phyloP scores from a whole-genome alignment of 306 rosid genomes.

The Trichosanthes truncata region DNA sequence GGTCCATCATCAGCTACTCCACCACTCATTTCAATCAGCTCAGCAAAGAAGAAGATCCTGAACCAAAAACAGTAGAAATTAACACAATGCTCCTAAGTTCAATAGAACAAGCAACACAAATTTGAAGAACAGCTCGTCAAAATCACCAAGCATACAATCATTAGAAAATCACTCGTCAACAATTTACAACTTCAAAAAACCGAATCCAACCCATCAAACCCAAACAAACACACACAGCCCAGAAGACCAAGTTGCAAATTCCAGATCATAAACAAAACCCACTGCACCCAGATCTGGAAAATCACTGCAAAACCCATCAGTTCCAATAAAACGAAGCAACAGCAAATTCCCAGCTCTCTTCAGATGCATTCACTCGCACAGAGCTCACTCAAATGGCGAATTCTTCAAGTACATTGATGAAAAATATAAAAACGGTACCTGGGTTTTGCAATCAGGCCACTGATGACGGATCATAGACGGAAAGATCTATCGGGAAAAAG shows the following conservation, averaged over 20 bases:
- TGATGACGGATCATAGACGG: background rate
- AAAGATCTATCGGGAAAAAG: background rate
- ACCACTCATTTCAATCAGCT: slow-evolving; percentile 45
- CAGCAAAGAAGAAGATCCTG: slow-evolving; percentile 21
- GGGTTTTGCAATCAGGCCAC: background rate
- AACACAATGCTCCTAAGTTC: background rate
- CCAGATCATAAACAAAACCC: background rate
- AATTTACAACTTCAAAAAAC: background rate
- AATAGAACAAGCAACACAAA: background rate
- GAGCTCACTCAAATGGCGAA: background rate
- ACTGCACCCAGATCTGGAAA: slow-evolving; percentile 17
- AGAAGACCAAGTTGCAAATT: background rate
- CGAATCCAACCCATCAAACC: background rate
- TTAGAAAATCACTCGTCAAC: background rate
- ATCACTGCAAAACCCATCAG: background rate
- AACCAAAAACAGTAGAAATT: background rate
- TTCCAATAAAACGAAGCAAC: background rate
- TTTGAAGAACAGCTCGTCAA: background rate
- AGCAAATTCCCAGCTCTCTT: background rate
- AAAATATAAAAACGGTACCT: background rate
- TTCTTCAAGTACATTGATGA: background rate
- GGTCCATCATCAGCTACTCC: slow-evolving; percentile 34
- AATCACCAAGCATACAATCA: background rate
- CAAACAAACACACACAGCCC: background rate
- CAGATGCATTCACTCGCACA: background rate